Percentiles rank a stretch among this genome's conserved stretches.
These are phyloP conservation scores for Solanum okadae DNA, from an alignment of 257 asterid genomes.

Conservation along the genomic window DNA sequence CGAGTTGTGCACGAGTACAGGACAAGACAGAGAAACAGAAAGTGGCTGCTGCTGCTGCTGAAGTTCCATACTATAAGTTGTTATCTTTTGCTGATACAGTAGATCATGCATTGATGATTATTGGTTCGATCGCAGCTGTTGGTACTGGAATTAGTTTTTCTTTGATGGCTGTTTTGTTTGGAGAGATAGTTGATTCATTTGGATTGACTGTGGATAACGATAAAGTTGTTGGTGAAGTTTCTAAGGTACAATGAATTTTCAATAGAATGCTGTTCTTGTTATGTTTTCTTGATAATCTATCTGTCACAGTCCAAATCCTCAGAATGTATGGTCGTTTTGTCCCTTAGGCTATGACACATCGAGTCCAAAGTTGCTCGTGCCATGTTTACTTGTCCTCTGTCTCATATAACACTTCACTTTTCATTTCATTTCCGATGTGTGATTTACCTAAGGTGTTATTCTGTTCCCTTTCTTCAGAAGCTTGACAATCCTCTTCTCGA, in stretches of 20 bases:
- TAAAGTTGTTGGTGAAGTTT: slow-evolving; percentile 31
- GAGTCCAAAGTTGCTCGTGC: not conserved
- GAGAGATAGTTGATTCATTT: slow-evolving; percentile 60
- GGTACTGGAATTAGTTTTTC: slow-evolving; percentile 63
- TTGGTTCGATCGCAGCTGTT: slow-evolving; percentile 55
- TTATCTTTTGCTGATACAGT: slow-evolving; percentile 52
- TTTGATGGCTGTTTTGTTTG: slow-evolving; percentile 62
- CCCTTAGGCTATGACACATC: not conserved
- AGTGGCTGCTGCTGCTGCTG: not conserved
- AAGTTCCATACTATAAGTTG: slow-evolving; percentile 58
- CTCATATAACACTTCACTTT: not conserved
- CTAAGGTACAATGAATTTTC: slow-evolving; percentile 27
- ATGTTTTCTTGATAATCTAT: not conserved
- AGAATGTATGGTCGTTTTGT: not conserved
- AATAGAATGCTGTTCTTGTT: not conserved
- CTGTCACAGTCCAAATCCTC: not conserved
- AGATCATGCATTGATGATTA: slow-evolving; percentile 52
- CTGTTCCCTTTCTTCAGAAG: not conserved
- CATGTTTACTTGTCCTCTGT: not conserved
- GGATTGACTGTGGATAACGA: slow-evolving; percentile 15
- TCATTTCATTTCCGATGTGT: not conserved
- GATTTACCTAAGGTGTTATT: not conserved
- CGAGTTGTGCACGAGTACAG: not conserved
- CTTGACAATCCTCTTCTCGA: not conserved
- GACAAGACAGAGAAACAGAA: slow-evolving; percentile 2